Evolutionary conservation across 1,284 basidiomycete genomes (phyloP).

Genomic region (Macrocybe sp.): DNA sequence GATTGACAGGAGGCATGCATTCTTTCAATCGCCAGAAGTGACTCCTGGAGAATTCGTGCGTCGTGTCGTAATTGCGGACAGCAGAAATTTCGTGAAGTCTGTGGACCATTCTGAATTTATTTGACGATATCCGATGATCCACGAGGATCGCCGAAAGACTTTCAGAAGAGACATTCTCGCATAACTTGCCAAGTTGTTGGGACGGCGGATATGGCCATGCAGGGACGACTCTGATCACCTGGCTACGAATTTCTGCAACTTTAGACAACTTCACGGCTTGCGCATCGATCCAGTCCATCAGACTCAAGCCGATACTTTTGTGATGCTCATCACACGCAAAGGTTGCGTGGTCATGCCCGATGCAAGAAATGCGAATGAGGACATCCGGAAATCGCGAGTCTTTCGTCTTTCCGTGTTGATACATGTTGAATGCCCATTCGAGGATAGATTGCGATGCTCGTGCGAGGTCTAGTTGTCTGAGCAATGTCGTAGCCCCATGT

Average conservation of each 20-base stretch:
- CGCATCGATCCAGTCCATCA: conserved; percentile 62
- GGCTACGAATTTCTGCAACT: conserved; percentile 31
- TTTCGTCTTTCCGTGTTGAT: conserved; percentile 31
- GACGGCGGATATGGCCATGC: conserved; percentile 69
- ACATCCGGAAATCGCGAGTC: conserved; percentile 58
- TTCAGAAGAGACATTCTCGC: conserved; percentile 38
- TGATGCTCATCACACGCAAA: conserved; percentile 23
- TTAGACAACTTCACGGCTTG: conserved; percentile 41
- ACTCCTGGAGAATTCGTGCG: conserved; percentile 42
- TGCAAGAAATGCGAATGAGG: conserved; percentile 57
- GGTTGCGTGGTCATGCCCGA: conserved; percentile 48
- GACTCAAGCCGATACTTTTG: conserved; percentile 34
- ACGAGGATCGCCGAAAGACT: conserved; percentile 50
- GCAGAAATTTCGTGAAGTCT: conserved; percentile 46
- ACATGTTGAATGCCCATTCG: conserved; percentile 66
- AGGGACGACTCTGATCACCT: conserved; percentile 53
- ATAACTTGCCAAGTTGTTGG: conserved; percentile 35
- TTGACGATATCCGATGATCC: conserved; percentile 52
- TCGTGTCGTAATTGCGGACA: conserved; percentile 30
- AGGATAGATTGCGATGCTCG: conserved; percentile 70
- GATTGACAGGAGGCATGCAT: conserved; percentile 50
- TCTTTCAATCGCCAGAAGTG: conserved; percentile 84
- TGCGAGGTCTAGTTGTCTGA: conserved; percentile 67
- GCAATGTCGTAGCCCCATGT: conserved; percentile 60
- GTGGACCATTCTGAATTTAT: conserved; percentile 73